Conservation (phyloP, 2,329 filamentous ascomycete species). For the Diaporthe vaccinii region DNA sequence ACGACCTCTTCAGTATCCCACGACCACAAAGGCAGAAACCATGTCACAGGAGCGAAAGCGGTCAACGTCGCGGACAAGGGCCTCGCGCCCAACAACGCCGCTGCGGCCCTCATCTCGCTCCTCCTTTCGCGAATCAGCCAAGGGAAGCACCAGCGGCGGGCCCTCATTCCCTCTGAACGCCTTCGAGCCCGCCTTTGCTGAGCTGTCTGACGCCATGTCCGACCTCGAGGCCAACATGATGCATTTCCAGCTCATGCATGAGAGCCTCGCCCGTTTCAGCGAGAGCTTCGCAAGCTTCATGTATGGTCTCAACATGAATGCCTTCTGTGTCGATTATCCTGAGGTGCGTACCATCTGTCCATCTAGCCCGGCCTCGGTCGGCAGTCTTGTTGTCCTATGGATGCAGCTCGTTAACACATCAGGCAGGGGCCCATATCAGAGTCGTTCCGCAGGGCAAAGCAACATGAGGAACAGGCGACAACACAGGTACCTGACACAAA, state of each 20-base stretch:
- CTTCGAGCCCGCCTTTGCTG: constrained; percentile 91
- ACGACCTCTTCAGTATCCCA: background rate
- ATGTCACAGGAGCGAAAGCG: constrained; percentile 51
- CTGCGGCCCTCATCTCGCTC: constrained; percentile 91
- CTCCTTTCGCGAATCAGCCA: constrained; percentile 84
- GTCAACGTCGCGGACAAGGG: constrained; percentile 73
- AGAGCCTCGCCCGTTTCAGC: constrained; percentile 91
- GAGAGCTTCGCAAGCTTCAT: constrained; percentile 97
- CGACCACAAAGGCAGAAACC: background rate
- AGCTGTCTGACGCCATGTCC: constrained; percentile 92
- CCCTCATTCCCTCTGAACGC: constrained; percentile 79
- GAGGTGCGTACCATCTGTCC: constrained; percentile 71
- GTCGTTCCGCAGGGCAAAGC: constrained; percentile 79
- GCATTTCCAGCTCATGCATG: constrained; percentile 97
- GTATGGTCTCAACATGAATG: constrained; percentile 98
- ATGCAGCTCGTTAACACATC: constrained; percentile 17
- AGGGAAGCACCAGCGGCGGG: constrained; percentile 66
- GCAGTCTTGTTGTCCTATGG: background rate
- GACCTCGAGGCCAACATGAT: constrained; percentile 98
- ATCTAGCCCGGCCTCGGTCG: background rate
- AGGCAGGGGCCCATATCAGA: constrained; percentile 82
- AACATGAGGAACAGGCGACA: constrained; percentile 63
- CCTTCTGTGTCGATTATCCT: constrained; percentile 97
- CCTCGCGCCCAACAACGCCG: constrained; percentile 89
- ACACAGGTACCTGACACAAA: constrained; percentile 47